Conservation (phyloP, 208 protist species). For the Naegleria fowleri region DNA sequence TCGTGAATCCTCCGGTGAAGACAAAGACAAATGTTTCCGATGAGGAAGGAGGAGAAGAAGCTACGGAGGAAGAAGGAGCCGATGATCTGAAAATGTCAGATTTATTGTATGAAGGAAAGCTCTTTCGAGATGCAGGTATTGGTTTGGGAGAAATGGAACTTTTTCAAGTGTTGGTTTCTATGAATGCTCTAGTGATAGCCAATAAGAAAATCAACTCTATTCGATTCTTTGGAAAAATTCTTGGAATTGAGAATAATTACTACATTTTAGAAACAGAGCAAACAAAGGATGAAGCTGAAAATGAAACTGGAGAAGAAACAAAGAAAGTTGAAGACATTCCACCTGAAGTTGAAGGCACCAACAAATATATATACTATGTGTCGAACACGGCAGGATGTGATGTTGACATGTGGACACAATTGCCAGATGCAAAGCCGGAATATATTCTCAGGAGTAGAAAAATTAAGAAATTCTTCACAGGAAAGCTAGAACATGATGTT, state of each 20-base stretch:
- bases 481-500: not conserved
- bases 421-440: not conserved
- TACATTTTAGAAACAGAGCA: slow-evolving; percentile 16
- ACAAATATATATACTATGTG: slow-evolving; percentile 23
- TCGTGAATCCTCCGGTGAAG: not conserved
- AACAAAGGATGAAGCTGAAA: not conserved
- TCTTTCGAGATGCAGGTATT: not conserved
- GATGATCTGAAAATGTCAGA: not conserved
- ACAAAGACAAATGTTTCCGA: not conserved
- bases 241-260: slow-evolving; percentile 12
- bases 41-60: not conserved
- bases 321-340: not conserved
- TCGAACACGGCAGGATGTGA: not conserved
- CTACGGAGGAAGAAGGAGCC: not conserved
- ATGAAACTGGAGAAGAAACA: not conserved
- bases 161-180: not conserved
- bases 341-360: not conserved
- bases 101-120: slow-evolving; percentile 9
- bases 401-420: not conserved
- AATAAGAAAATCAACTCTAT: not conserved
- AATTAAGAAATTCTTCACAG: slow-evolving; percentile 5
- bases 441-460: not conserved
- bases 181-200: not conserved
- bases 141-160: not conserved
- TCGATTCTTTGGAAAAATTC: slow-evolving; percentile 21